Conservation (phyloP, 1,284 basidiomycete genomes). For the Trametes versicolor region DNA sequence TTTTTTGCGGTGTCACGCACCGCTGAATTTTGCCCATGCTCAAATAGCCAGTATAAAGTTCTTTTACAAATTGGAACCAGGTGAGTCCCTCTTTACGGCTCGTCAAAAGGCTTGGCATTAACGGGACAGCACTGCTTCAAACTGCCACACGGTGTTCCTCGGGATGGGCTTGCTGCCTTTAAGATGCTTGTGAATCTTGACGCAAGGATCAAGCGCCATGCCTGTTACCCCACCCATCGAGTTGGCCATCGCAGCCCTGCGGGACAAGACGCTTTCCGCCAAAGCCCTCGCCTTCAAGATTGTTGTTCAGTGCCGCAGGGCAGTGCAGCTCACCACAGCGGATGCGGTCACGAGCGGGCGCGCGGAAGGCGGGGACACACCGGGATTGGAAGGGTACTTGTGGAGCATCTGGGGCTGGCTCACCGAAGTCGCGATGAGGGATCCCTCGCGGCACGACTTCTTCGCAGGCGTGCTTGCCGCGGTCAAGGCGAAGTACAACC, state of each 20-base stretch:
- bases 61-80: too few species aligned
- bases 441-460: conserved; percentile 20
- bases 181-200: too few species aligned
- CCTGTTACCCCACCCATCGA: neutral
- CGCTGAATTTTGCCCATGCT: too few species aligned
- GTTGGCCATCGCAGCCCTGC: neutral
- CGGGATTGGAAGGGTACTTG: conserved; percentile 25
- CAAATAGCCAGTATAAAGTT: too few species aligned
- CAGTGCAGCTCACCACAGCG: neutral
- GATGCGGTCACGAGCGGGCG: neutral
- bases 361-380: conserved; percentile 14
- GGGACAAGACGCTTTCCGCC: neutral
- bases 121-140: too few species aligned
- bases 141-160: too few species aligned
- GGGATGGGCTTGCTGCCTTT: too few species aligned
- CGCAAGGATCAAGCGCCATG: neutral
- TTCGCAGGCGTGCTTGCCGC: conserved; percentile 21
- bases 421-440: conserved; percentile 4
- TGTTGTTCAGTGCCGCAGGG: neutral
- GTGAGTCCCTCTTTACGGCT: too few species aligned
- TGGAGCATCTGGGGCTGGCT: conserved; percentile 29
- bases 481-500: conserved; percentile 17
- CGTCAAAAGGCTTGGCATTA: too few species aligned
- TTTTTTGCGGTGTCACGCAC: too few species aligned
- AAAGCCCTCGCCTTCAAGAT: neutral